Conservation (phyloP, 495 filamentous ascomycete species). For the Aspergillus diversus region DNA sequence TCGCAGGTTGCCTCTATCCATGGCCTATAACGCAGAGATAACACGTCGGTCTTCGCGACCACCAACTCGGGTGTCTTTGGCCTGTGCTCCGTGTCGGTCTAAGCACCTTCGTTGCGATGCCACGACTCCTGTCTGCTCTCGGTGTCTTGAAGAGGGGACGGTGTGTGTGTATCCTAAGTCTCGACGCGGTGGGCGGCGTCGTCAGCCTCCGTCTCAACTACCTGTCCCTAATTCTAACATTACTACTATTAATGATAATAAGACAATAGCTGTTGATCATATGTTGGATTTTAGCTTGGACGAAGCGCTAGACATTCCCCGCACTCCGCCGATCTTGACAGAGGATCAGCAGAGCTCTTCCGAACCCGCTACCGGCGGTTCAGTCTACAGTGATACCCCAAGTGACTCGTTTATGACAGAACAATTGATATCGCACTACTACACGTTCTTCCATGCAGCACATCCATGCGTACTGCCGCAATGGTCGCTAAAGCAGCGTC, state of each 20-base stretch:
- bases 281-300: not conserved
- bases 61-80: constrained; percentile 25
- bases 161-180: constrained; percentile 24
- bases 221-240: not conserved
- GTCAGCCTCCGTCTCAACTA: not conserved
- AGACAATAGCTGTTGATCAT: not conserved
- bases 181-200: constrained; percentile 15
- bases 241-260: not conserved
- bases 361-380: constrained; percentile 9
- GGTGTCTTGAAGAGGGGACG: constrained; percentile 20
- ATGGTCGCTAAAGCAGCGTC: constrained; percentile 13
- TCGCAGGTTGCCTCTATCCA: too few relatives aligned
- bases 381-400: constrained; percentile 10
- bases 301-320: not conserved
- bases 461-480: constrained; percentile 30
- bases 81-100: constrained; percentile 30
- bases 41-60: not conserved
- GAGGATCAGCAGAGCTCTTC: constrained; percentile 10
- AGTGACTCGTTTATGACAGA: constrained; percentile 19
- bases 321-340: not conserved
- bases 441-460: constrained; percentile 26
- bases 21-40: not conserved
- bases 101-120: constrained; percentile 32
- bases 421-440: constrained; percentile 13
- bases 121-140: constrained; percentile 24